Base-by-base conservation (phyloP, 2,329 filamentous ascomycete species). In the Colletotrichum musicola region DNA sequence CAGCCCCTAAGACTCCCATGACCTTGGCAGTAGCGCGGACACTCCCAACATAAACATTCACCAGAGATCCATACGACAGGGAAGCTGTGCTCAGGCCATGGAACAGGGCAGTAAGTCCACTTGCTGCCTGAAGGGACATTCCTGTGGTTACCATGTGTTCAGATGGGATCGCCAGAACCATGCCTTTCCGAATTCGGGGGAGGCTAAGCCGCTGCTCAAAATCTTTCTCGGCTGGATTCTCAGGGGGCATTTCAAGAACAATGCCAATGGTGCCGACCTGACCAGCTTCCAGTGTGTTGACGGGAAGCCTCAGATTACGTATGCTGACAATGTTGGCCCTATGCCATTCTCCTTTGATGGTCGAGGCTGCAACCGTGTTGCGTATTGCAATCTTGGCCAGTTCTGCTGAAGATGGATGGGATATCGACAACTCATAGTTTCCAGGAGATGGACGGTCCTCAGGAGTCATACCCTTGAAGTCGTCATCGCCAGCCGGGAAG, bases 191-290 rank as follows among this genome's bases (percentile, higher is more conserved):
- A 64, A 91, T 81, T 54, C 84, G 83, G 40, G 82, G 81, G 12
- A 75, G 72, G 22, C 80, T 75, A 51, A 73, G 73, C 46, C 71
- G 63, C 49, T 72, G 73, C 69, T 80, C 79, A 40, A 74, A 73
- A 9, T 73, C 50, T 47, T 73, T 73, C 64, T 79, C 76, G 4
- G 75, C 73, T 4, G 72, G 54, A n/a, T 78, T 77, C 25, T 80
- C 77, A 16, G 77, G 70, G 1, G 79, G 73, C 4, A 80, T 75
- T 38, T 86, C 82, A n/a, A 92, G 85, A 3, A 92, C 86, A 58
- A 98, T 83, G 0, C 95, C 95, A 62, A 99, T 87, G 0, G 95
- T 98, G 1, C 95, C 96, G 6, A 95, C 94, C 79, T 99, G 95
- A 10, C 93, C 94, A 16, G 90, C 86, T 58, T 90, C 86, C 7